Evolutionary conservation across 2,329 filamentous ascomycete species (phyloP).

Genomic region (Proliferodiscus dingleyae): DNA sequence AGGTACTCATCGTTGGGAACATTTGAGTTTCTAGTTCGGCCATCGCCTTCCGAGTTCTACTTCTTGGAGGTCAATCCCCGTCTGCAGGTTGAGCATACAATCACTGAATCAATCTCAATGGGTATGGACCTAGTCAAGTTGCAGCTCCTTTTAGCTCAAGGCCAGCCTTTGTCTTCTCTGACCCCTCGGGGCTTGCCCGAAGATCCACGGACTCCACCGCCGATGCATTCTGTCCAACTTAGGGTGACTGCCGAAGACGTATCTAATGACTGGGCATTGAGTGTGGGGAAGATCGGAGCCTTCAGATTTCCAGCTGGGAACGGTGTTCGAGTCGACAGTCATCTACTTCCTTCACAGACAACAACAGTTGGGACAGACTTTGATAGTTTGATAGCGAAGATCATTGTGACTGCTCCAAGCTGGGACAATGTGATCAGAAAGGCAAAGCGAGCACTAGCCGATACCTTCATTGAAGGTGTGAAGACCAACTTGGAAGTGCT

Average conservation of each 20-base stretch:
- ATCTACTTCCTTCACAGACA: constrained; percentile 33
- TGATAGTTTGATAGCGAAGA: constrained; percentile 43
- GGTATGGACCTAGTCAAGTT: constrained; percentile 31
- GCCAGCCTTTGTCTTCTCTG: constrained; percentile 29
- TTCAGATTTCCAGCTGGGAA: constrained; percentile 53
- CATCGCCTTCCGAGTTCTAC: constrained; percentile 39
- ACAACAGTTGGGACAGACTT: constrained; percentile 43
- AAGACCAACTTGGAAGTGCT: constrained; percentile 54
- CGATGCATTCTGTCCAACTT: constrained; percentile 39
- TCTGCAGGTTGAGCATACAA: constrained; percentile 30
- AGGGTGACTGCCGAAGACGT: constrained; percentile 41
- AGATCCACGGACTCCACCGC: constrained; percentile 30
- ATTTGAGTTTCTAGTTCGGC: constrained; percentile 58
- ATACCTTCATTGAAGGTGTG: constrained; percentile 51
- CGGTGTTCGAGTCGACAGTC: constrained; percentile 44
- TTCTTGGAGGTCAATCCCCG: constrained; percentile 30
- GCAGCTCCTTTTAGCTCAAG: constrained; percentile 35
- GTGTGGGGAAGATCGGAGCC: constrained; percentile 53
- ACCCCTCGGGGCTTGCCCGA: constrained; percentile 29
- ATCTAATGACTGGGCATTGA: constrained; percentile 46
- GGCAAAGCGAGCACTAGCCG: constrained; percentile 49
- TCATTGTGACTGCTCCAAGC: constrained; percentile 40
- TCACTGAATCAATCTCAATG: constrained; percentile 35
- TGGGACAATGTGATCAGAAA: constrained; percentile 51
- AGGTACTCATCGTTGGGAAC: constrained; percentile 56